phyloP scores from a whole-genome alignment of 306 rosid genomes.

The Canavalia gladiata region DNA sequence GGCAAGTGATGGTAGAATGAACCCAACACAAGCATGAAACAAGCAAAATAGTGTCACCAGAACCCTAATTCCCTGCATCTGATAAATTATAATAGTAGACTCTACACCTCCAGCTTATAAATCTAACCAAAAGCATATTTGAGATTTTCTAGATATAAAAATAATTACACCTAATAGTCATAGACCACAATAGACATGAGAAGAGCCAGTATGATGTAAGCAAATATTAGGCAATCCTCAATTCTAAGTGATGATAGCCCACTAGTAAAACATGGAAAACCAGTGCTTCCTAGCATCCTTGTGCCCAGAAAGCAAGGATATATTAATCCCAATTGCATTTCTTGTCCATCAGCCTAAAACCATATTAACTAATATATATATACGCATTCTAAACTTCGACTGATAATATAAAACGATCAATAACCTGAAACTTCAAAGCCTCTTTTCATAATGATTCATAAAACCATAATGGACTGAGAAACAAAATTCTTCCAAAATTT shows the following conservation, averaged over 20 bases:
- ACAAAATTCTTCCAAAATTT: slow-evolving; percentile 26
- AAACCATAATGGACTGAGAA: slow-evolving; percentile 28
- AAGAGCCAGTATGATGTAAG: slow-evolving; percentile 67
- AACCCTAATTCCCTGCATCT: slow-evolving; percentile 84
- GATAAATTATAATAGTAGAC: slow-evolving; percentile 40
- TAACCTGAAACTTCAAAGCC: slow-evolving; percentile 18
- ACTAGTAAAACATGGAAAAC: slow-evolving; percentile 83
- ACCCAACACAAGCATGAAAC: slow-evolving; percentile 79
- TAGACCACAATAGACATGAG: slow-evolving; percentile 75
- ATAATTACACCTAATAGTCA: slow-evolving; percentile 81
- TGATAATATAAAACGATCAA: slow-evolving; percentile 32
- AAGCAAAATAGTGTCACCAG: slow-evolving; percentile 76
- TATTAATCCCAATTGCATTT: slow-evolving; percentile 83
- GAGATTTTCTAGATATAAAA: slow-evolving; percentile 28
- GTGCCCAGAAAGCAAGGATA: slow-evolving; percentile 86
- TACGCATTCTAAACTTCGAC: not conserved
- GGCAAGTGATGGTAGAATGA: slow-evolving; percentile 90
- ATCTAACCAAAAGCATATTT: slow-evolving; percentile 29
- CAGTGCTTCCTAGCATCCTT: slow-evolving; percentile 92
- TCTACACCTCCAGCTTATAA: slow-evolving; percentile 35
- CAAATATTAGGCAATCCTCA: slow-evolving; percentile 77
- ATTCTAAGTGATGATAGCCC: slow-evolving; percentile 76
- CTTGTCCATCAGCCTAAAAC: slow-evolving; percentile 94
- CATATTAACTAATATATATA: slow-evolving; percentile 37
- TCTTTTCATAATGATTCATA: slow-evolving; percentile 3